Evolutionary conservation across 257 asterid species (phyloP).

Genomic region (Fraxinus quadrangulata): DNA sequence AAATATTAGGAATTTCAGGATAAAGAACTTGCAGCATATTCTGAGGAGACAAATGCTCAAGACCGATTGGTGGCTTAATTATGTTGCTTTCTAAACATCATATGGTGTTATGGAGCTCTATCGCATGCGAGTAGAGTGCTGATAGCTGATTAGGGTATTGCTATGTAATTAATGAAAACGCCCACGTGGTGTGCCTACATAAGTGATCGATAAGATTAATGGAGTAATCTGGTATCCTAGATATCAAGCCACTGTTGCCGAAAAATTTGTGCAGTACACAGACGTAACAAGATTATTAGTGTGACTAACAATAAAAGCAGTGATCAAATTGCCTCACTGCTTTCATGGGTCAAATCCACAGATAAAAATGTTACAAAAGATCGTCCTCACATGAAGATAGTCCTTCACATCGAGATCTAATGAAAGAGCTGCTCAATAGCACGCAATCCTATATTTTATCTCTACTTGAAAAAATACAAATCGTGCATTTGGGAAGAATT

Average conservation of each 20-base stretch:
- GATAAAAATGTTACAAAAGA: not conserved
- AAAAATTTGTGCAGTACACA: not conserved
- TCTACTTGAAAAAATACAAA: not conserved
- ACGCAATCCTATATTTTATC: not conserved
- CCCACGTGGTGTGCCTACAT: not conserved
- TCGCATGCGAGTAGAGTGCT: not conserved
- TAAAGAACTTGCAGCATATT: constrained; percentile 1
- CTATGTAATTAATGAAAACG: not conserved
- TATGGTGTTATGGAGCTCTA: not conserved
- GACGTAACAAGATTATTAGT: not conserved
- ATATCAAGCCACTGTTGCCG: not conserved
- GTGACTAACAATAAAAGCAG: not conserved
- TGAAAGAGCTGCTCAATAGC: not conserved
- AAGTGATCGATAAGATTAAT: not conserved
- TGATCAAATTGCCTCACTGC: not conserved
- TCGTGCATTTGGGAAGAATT: no score
- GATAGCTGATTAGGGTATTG: not conserved
- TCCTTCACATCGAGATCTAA: not conserved
- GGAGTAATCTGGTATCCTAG: not conserved
- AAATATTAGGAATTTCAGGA: not conserved
- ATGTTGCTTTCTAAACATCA: not conserved
- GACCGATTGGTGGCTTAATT: not conserved
- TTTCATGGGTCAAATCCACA: not conserved
- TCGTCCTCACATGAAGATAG: not conserved
- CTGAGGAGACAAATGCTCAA: not conserved